Percentiles rank a stretch among this genome's conserved stretches.
These are phyloP conservation scores for Apiotrichum gracile DNA, from an alignment of 1,284 basidiomycete genomes.

Conservation along the genomic window DNA sequence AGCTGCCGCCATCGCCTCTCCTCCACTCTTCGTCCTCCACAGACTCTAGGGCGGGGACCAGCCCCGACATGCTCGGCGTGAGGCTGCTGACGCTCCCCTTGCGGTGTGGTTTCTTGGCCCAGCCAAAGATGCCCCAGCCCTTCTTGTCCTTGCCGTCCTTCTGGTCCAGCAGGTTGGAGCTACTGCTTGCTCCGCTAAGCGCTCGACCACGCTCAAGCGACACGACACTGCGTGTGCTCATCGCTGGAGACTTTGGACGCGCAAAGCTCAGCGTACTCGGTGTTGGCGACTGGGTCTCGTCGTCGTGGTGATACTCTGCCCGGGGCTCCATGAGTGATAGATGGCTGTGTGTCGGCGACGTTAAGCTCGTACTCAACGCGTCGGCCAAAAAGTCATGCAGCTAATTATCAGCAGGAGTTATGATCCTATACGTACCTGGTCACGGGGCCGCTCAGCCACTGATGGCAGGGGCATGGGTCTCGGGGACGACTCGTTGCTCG, in stretches of 20 bases:
- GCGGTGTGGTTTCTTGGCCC: constrained; percentile 9
- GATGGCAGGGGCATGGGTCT: not conserved
- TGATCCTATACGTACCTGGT: too few species aligned
- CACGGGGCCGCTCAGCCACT: not conserved
- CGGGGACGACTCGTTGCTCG: not conserved
- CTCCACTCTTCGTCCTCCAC: constrained; percentile 35
- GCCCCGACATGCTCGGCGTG: not conserved
- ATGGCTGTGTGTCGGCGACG: constrained; percentile 5
- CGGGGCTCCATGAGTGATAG: not conserved
- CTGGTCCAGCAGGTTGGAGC: not conserved
- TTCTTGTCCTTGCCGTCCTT: not conserved
- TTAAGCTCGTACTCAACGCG: constrained; percentile 11
- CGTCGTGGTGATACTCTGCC: not conserved
- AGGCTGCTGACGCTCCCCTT: constrained; percentile 9
- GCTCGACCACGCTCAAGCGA: not conserved
- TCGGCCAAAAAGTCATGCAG: not conserved
- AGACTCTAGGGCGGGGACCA: constrained; percentile 3
- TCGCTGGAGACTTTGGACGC: constrained; percentile 4
- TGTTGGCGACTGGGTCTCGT: not conserved
- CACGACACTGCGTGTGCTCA: not conserved
- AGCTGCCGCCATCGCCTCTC: constrained; percentile 39
- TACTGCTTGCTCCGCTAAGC: not conserved
- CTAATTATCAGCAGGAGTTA: too few species aligned
- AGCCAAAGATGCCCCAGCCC: constrained; percentile 11
- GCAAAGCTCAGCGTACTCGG: not conserved